phyloP scores from a whole-genome alignment of 2,329 filamentous ascomycete genomes.

The Xylaria multiplex region DNA sequence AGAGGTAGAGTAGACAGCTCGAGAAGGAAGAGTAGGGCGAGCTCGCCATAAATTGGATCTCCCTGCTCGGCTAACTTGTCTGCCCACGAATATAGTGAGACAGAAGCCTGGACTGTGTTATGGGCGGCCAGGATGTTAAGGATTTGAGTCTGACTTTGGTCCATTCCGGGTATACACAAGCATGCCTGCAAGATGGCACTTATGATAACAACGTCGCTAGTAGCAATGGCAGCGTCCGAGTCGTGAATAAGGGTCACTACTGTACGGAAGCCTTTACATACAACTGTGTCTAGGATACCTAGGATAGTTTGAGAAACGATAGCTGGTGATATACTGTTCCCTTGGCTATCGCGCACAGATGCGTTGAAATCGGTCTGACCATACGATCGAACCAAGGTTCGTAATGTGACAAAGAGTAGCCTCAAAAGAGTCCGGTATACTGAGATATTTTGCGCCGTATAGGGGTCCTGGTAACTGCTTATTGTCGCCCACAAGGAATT shows the following conservation, averaged over 20 bases:
- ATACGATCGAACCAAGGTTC: constrained; percentile 64
- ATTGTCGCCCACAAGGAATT: constrained; percentile 63
- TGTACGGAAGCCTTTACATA: constrained; percentile 83
- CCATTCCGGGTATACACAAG: constrained; percentile 79
- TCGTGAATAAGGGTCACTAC: constrained; percentile 86
- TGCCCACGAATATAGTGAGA: constrained; percentile 92
- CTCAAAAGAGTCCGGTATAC: constrained; percentile 88
- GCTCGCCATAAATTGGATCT: constrained; percentile 91
- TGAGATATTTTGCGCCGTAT: constrained; percentile 61
- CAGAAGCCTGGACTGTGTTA: constrained; percentile 81
- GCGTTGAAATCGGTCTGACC: constrained; percentile 36
- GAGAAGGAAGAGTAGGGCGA: constrained; percentile 88
- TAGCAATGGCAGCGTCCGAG: constrained; percentile 69
- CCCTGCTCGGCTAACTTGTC: constrained; percentile 80
- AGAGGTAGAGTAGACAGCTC: constrained; percentile 83
- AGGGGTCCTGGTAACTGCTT: constrained; percentile 64
- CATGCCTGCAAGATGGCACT: constrained; percentile 89
- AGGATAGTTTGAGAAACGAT: constrained; percentile 71
- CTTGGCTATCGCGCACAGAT: constrained; percentile 45
- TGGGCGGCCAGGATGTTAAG: constrained; percentile 76
- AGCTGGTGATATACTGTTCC: constrained; percentile 53
- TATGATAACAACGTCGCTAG: constrained; percentile 85
- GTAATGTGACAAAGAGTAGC: constrained; percentile 83
- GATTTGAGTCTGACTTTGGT: constrained; percentile 75
- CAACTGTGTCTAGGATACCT: constrained; percentile 81